Evolutionary conservation across 1,284 basidiomycete genomes (phyloP).

Genomic region (Kalmanozyma brasiliensis): DNA sequence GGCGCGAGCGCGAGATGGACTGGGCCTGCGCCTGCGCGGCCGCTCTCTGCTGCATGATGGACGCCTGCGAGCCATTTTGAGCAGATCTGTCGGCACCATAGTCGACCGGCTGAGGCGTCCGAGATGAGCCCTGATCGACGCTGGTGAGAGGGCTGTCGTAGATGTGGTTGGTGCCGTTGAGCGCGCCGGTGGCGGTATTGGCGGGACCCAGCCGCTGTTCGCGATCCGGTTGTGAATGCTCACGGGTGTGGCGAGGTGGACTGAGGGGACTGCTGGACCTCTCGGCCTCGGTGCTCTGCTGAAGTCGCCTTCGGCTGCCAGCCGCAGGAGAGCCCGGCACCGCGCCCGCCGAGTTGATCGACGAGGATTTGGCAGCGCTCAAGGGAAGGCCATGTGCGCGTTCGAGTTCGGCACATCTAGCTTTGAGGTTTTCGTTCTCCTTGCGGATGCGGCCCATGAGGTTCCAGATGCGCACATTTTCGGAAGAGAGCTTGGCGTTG

Average conservation of each 20-base stretch:
- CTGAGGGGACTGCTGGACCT: slow-evolving; percentile 39
- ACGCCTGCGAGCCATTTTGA: slow-evolving; percentile 27
- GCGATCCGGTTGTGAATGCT: slow-evolving; percentile 29
- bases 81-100: slow-evolving; percentile 15
- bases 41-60: slow-evolving; percentile 61
- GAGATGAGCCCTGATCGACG: slow-evolving; percentile 40
- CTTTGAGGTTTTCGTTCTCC: slow-evolving; percentile 61
- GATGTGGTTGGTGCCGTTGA: slow-evolving; percentile 16
- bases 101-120: slow-evolving; percentile 27
- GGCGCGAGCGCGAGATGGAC: slow-evolving; percentile 20
- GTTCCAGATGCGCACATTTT: slow-evolving; percentile 63
- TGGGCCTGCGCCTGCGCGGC: slow-evolving; percentile 56
- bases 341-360: slow-evolving; percentile 19
- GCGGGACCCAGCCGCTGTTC: slow-evolving; percentile 20
- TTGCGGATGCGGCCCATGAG: slow-evolving; percentile 59
- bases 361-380: slow-evolving; percentile 17
- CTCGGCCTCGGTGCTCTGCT: slow-evolving; percentile 20
- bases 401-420: slow-evolving; percentile 35
- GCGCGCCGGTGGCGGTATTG: neutral
- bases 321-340: slow-evolving; percentile 41
- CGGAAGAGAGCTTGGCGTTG: slow-evolving; percentile 55
- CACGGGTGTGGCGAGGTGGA: slow-evolving; percentile 29
- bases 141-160: slow-evolving; percentile 39
- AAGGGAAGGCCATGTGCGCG: slow-evolving; percentile 18
- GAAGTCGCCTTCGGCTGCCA: slow-evolving; percentile 33